Evolutionary conservation across 345 rosid species (phyloP), one percentile per base, ranked within the genome.

Genomic region (Eucalyptus regnans): DNA sequence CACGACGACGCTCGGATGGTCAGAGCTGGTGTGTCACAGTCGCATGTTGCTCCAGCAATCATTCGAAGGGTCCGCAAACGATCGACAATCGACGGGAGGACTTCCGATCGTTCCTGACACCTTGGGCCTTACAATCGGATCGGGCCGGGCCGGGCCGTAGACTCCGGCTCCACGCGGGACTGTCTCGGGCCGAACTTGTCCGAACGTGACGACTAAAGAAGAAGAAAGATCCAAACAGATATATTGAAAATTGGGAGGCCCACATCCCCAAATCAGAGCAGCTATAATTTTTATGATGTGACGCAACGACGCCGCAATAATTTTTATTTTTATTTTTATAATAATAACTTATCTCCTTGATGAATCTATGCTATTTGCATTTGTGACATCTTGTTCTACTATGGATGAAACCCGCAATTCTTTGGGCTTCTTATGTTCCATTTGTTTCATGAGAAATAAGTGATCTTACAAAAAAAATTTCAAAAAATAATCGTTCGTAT

Each of bases 391-490:
- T 23, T 56, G 62, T 56, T 60, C 25, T 22, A 23, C n/a, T 25
- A 25, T 2, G 64, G 64, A 10, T 9, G 66, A 58, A 58, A 58
- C 66, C n/a, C 66, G 5, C 0, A 12, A 60, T 60, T 27, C 66
- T 12, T 60, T 27, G 12, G 25, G 29, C 62, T 1, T 22, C 12
- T 54, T 22, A 54, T 11, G 60, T 22, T 54, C 5, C 27, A 22
- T 54, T 54, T 54, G 27, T 54, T 56, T 56, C 12, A 56, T 9
- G 2, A 20, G 27, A 56, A 56, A 8, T 56, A 9, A 22, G 0
- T 56, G 62, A 56, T 56, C 0, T 9, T 9, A 11, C 0, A 22
- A 56, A 56, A 56, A 22, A 22, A 8, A 3, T 0, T 17, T 18
- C 9, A 22, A 54, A 54, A 22, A 22, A 56, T 22, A 22, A 56